A percentile compares a stretch with the other conserved stretches of the same genome.
Evolutionary conservation across 345 rosid genomes (phyloP).

Genomic region (Eucalyptus marginata): DNA sequence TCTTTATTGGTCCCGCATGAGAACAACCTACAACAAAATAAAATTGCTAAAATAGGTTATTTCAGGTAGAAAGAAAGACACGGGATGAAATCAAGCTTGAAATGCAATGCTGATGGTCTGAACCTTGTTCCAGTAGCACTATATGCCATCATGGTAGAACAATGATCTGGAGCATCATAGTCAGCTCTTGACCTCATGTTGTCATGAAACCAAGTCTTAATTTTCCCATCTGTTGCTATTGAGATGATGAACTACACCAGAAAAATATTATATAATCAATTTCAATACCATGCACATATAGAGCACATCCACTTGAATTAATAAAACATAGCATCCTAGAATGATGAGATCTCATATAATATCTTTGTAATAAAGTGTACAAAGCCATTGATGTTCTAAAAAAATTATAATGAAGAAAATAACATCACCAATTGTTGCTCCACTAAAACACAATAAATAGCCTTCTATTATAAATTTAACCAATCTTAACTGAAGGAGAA

Average conservation of each 20-base stretch:
- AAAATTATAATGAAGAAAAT: too few species aligned
- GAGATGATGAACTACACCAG: constrained; percentile 41
- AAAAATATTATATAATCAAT: neutral
- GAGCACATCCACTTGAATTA: neutral
- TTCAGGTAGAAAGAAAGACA: neutral
- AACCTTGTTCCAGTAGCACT: constrained; percentile 74
- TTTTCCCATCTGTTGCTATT: constrained; percentile 66
- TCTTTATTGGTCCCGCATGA: constrained; percentile 73
- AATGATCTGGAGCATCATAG: constrained; percentile 61
- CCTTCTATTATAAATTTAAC: too few species aligned
- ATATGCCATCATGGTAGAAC: constrained; percentile 53
- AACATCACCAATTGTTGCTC: too few species aligned
- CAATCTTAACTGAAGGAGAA: too few species aligned
- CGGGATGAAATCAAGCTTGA: neutral
- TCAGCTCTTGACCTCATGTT: constrained; percentile 59
- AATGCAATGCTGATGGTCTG: neutral
- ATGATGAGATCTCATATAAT: neutral
- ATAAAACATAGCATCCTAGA: too few species aligned
- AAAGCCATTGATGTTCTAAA: neutral
- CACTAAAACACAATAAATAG: too few species aligned
- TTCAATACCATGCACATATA: neutral
- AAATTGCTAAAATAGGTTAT: neutral
- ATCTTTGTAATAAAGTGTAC: neutral
- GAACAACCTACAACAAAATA: constrained; percentile 30
- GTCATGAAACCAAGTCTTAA: constrained; percentile 74